Conservation (phyloP, 257 asterid genomes). For the Ilex asprella region DNA sequence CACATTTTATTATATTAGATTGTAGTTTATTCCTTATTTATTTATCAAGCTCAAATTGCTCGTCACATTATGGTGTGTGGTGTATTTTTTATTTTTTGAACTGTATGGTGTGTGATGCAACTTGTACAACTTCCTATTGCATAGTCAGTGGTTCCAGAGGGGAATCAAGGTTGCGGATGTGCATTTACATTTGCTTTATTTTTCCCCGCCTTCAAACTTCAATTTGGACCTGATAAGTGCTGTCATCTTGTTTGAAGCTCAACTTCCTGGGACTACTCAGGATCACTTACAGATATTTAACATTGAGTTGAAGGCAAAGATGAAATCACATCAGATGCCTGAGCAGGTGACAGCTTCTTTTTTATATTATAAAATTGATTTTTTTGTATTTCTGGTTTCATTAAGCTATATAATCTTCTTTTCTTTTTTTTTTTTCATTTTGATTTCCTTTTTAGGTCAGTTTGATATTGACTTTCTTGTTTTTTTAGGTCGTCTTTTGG, state of each 20-base stretch:
- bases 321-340: conserved; percentile 96
- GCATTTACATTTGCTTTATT: too few species aligned
- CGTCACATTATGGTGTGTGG: too few species aligned
- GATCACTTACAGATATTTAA: conserved; percentile 98
- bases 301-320: conserved; percentile 90
- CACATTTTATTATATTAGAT: too few species aligned
- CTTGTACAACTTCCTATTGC: too few species aligned
- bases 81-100: too few species aligned
- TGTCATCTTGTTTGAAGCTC: conserved; percentile 59
- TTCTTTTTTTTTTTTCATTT: not conserved
- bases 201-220: not conserved
- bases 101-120: too few species aligned
- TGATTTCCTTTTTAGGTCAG: conserved; percentile 7
- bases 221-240: not conserved
- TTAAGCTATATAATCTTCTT: not conserved
- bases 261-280: conserved; percentile 88
- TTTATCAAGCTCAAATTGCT: too few species aligned
- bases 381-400: conserved; percentile 10
- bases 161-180: too few species aligned
- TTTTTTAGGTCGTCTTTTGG: conserved; percentile 87
- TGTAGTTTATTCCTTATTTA: too few species aligned
- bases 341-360: conserved; percentile 58
- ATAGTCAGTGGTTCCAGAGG: too few species aligned
- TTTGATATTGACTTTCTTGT: not conserved
- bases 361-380: conserved; percentile 1